These are phyloP conservation scores for Curvularia sp. DNA, from an alignment of 2,329 filamentous ascomycete species.

Conservation along the genomic window DNA sequence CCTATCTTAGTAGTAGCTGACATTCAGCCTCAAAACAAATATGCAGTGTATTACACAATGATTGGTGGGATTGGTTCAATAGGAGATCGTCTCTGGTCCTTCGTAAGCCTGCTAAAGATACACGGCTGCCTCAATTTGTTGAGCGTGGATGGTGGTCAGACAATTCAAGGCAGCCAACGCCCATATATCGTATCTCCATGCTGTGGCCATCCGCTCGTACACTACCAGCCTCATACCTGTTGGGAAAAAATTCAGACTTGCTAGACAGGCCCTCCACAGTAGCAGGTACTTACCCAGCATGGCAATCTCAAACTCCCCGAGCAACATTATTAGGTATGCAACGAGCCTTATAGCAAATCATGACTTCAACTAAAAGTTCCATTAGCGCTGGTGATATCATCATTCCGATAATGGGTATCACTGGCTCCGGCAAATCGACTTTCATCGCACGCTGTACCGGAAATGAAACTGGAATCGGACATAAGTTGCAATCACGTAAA, in stretches of 20 bases:
- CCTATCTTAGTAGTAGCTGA: too few species aligned
- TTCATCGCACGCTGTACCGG: background rate
- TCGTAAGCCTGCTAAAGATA: background rate
- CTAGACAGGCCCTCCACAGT: background rate
- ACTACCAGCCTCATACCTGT: background rate
- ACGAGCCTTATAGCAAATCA: background rate
- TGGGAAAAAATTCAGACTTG: background rate
- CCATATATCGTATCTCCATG: background rate
- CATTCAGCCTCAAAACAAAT: background rate
- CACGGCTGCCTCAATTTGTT: background rate
- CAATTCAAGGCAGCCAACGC: background rate
- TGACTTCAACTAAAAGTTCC: background rate
- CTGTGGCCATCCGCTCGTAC: background rate
- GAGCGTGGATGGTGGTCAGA: background rate
- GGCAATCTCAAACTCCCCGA: background rate
- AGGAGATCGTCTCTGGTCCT: background rate
- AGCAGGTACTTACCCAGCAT: background rate
- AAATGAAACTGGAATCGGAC: background rate
- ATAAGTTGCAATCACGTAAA: background rate
- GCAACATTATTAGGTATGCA: background rate
- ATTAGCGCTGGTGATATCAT: background rate
- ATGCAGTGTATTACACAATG: background rate
- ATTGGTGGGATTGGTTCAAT: background rate
- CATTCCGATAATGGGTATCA: background rate
- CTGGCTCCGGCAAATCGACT: background rate